A percentile compares a stretch with the other conserved stretches of the same genome.
phyloP scores from a whole-genome alignment of 1,284 basidiomycete species.

The Peniophora sp. region DNA sequence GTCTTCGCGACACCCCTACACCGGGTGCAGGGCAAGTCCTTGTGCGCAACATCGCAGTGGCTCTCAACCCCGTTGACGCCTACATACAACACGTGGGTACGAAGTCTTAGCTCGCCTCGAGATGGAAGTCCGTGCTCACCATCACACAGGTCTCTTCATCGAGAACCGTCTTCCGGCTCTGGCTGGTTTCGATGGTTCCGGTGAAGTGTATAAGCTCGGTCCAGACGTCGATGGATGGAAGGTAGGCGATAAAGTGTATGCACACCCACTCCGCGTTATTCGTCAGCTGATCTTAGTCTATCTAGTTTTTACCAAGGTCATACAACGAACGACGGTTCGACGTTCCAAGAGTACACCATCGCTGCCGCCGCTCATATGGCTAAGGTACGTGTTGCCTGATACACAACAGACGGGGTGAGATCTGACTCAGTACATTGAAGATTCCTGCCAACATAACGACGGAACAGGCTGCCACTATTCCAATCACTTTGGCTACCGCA shows the following conservation, averaged over 20 bases:
- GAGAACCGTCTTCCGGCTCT: slow-evolving; percentile 23
- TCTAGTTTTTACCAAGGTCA: slow-evolving; percentile 19
- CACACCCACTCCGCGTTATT: neutral
- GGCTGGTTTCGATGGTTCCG: slow-evolving; percentile 41
- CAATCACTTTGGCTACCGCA: slow-evolving; percentile 13
- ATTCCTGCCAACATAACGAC: slow-evolving; percentile 12
- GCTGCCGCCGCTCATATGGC: slow-evolving; percentile 19
- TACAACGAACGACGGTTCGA: slow-evolving; percentile 10
- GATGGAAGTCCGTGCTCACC: slow-evolving; percentile 27
- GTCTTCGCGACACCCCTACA: slow-evolving; percentile 10
- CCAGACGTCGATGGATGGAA: slow-evolving; percentile 28
- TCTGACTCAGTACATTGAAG: too few species aligned
- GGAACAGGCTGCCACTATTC: slow-evolving; percentile 14
- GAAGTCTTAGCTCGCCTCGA: too few species aligned
- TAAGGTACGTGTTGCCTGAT: too few species aligned
- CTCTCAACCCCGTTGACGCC: slow-evolving; percentile 27
- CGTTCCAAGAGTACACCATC: slow-evolving; percentile 26
- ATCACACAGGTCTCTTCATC: slow-evolving; percentile 12
- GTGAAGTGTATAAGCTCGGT: slow-evolving; percentile 37
- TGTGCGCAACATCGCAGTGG: slow-evolving; percentile 24
- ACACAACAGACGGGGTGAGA: too few species aligned
- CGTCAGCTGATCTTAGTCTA: neutral
- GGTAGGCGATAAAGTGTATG: slow-evolving; percentile 39
- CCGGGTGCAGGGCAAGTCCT: slow-evolving; percentile 23
- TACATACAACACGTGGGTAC: too few species aligned